Evolutionary conservation across 257 asterid species (phyloP), one percentile per base, ranked within the genome.

Genomic region (Solanum chilense): DNA sequence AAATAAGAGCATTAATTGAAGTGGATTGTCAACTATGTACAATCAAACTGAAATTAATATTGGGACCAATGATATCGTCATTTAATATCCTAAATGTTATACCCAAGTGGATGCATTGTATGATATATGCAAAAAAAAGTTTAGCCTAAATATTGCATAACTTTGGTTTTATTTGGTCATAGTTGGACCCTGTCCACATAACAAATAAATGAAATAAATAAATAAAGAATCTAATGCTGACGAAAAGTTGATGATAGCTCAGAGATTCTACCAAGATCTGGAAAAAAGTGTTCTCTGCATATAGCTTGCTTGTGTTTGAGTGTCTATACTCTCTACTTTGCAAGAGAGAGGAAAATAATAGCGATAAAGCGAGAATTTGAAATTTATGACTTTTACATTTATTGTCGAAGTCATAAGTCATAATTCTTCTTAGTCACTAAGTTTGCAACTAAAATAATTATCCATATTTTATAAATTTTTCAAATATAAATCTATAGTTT

Each of bases 101-200:
- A 82, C 56, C 75, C 27, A 87, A 82, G 86, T 58, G 62, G 80
- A 70, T 77, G 87, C 86, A 86, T 44, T 84, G 62, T 68, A 78
- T 71, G 4, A 80, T 39, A 74, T 39, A 74, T 84, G 25, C 85
- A 25, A 11, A 75, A 87, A 56, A 49, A 44, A 47, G 35, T 86
- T 86, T 82, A 68, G 62, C 82, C 82, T 64, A 42, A 64, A 89
- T 49, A 58, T 86, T 86, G 86, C 25, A 68, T n/a, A 88, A 66
- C 87, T 62, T 27, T 86, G 23, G 89, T 89, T 84, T 89, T 86
- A 86, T 88, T 91, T 82, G 90, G 89, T 87, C 86, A 89, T 88
- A 66, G 88, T 88, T 88, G 87, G 91, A 88, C 88, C n/a, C 87
- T 69, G 89, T 74, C 90, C 70, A 77, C 21, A 29, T 7, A 81